These are phyloP conservation scores for Apiotrichum montevideense DNA, from an alignment of 1,284 basidiomycete species.

Conservation along the genomic window DNA sequence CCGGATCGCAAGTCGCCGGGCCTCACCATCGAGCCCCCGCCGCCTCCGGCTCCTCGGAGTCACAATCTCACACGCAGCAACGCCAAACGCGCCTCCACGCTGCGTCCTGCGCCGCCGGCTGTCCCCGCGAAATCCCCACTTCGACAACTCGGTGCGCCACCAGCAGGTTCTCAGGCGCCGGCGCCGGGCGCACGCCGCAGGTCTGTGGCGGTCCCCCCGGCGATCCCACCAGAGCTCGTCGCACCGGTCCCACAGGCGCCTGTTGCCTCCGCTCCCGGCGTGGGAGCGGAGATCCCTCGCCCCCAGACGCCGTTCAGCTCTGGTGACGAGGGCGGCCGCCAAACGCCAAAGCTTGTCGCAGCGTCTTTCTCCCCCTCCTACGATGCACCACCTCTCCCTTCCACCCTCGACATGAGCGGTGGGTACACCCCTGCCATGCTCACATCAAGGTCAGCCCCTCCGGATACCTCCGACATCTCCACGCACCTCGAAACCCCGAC, in stretches of 20 bases:
- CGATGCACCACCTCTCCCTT: neutral
- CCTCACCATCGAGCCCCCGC: conserved; percentile 22
- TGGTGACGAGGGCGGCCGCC: neutral
- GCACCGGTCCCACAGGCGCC: neutral
- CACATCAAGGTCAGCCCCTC: conserved; percentile 1
- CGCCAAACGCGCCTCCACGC: neutral
- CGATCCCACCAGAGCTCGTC: neutral
- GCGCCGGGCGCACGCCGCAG: neutral
- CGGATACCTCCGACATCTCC: neutral
- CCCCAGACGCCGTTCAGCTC: too few species aligned
- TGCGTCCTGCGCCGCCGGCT: conserved; percentile 29
- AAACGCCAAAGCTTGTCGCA: neutral
- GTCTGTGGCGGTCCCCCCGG: neutral
- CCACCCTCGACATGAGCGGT: neutral
- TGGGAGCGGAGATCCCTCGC: neutral
- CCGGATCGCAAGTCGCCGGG: conserved; percentile 23
- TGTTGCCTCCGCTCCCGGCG: neutral
- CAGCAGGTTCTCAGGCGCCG: neutral
- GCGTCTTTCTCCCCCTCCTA: neutral
- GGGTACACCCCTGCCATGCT: conserved; percentile 1
- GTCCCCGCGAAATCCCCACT: conserved; percentile 42
- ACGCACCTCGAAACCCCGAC: neutral
- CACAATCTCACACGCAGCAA: conserved; percentile 1
- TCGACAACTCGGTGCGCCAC: conserved; percentile 11
- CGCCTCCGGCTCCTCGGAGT: conserved; percentile 11